These are phyloP conservation scores for Collybiopsis confluens DNA, from an alignment of 768 basidiomycete genomes.

Conservation along the genomic window DNA sequence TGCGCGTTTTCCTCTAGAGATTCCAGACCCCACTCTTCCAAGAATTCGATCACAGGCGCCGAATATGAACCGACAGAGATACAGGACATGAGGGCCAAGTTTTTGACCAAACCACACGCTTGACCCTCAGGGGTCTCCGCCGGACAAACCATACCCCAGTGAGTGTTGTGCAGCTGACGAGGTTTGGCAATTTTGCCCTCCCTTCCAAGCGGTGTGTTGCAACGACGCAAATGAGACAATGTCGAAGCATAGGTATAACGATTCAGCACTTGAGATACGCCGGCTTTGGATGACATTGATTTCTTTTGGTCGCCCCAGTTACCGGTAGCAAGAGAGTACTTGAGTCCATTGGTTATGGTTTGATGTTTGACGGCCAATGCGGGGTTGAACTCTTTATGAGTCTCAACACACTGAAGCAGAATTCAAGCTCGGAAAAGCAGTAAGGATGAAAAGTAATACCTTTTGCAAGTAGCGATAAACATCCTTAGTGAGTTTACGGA, in stretches of 20 bases:
- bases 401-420: slow-evolving; percentile 83
- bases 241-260: slow-evolving; percentile 99
- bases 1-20: slow-evolving; percentile 92
- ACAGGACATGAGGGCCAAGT: slow-evolving; percentile 94
- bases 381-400: slow-evolving; percentile 91
- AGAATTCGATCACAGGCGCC: slow-evolving; percentile 94
- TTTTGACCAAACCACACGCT: slow-evolving; percentile 98
- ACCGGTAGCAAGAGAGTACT: slow-evolving; percentile 96
- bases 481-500: slow-evolving; percentile 94
- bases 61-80: slow-evolving; percentile 97
- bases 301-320: slow-evolving; percentile 99
- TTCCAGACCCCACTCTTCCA: slow-evolving; percentile 98
- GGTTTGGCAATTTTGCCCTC: slow-evolving; percentile 99
- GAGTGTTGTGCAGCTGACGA: slow-evolving; percentile 97
- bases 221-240: slow-evolving; percentile 93
- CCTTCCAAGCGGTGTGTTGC: slow-evolving; percentile 95
- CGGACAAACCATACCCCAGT: slow-evolving; percentile 99
- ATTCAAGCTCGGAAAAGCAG: not conserved
- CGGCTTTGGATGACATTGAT: slow-evolving; percentile 95
- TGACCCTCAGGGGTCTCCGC: slow-evolving; percentile 99
- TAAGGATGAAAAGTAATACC: slow-evolving; percentile 39
- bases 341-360: slow-evolving; percentile 96
- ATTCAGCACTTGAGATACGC: slow-evolving; percentile 98
- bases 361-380: slow-evolving; percentile 90
- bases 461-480: slow-evolving; percentile 97